Conservation (phyloP, 805 yeast genomes). For the Candida succiphila region DNA sequence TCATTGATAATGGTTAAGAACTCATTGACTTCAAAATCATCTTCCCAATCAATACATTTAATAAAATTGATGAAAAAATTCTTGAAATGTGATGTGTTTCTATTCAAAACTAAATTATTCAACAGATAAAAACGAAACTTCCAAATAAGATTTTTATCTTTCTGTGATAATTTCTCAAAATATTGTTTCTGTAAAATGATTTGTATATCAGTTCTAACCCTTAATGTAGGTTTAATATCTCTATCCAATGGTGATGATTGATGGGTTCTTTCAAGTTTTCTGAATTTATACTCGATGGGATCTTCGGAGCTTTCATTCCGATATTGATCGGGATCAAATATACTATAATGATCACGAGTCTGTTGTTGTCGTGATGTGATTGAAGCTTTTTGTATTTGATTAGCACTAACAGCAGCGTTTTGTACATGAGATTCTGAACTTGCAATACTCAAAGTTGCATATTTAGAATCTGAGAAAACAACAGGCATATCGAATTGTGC, state of each 20-base stretch:
- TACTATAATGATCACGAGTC: slow-evolving; percentile 7
- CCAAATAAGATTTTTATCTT: slow-evolving; percentile 85
- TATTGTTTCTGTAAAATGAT: slow-evolving; percentile 71
- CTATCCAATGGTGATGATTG: slow-evolving; percentile 68
- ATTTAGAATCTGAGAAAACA: slow-evolving; percentile 52
- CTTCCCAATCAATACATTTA: slow-evolving; percentile 83
- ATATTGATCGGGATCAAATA: slow-evolving; percentile 62
- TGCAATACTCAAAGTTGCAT: slow-evolving; percentile 21
- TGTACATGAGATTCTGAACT: slow-evolving; percentile 13
- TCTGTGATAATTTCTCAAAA: slow-evolving; percentile 68
- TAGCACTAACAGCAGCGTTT: slow-evolving; percentile 6
- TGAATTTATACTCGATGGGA: slow-evolving; percentile 82
- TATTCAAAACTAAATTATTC: slow-evolving; percentile 32
- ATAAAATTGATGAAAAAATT: slow-evolving; percentile 50
- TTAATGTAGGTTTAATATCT: slow-evolving; percentile 83
- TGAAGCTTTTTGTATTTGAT: background rate
- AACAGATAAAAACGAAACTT: slow-evolving; percentile 75
- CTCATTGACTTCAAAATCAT: slow-evolving; percentile 69
- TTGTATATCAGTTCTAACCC: slow-evolving; percentile 62
- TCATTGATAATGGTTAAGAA: slow-evolving; percentile 39
- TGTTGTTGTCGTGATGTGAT: background rate
- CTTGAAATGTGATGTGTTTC: slow-evolving; percentile 23
- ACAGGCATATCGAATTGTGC: slow-evolving; percentile 65
- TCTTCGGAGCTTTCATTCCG: slow-evolving; percentile 38
- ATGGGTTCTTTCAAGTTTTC: slow-evolving; percentile 76